Conservation (phyloP, 1,284 basidiomycete genomes). For the Chalciporus sp. region DNA sequence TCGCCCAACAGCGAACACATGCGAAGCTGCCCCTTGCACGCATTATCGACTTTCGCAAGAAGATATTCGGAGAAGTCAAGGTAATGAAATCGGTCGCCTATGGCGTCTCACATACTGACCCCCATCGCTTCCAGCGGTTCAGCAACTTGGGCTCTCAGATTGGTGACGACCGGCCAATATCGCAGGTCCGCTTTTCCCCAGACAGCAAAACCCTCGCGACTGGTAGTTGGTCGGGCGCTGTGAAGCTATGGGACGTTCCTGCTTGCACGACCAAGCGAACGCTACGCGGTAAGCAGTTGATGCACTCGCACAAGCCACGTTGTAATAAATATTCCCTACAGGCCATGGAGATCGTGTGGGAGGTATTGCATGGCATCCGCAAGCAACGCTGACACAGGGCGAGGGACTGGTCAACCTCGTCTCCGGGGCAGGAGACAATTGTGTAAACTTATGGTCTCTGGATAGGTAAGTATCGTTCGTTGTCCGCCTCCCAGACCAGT, state of each 20-base stretch:
- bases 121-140: constrained; percentile 61
- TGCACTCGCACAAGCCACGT: background rate
- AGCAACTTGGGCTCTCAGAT: constrained; percentile 96
- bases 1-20: constrained; percentile 88
- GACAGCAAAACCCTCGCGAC: constrained; percentile 88
- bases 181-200: constrained; percentile 93
- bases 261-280: constrained; percentile 78
- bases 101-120: constrained; percentile 1
- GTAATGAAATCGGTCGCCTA: constrained; percentile 40
- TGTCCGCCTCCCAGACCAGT: constrained; percentile 1
- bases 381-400: constrained; percentile 82
- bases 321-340: constrained; percentile 30
- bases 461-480: constrained; percentile 55
- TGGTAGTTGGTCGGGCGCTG: constrained; percentile 93
- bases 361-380: constrained; percentile 97
- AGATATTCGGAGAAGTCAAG: constrained; percentile 88
- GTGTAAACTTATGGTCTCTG: constrained; percentile 88
- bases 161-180: constrained; percentile 93
- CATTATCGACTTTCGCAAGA: constrained; percentile 89
- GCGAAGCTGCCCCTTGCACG: constrained; percentile 86
- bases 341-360: constrained; percentile 92
- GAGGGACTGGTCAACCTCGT: constrained; percentile 80
- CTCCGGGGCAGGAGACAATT: constrained; percentile 88
- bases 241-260: constrained; percentile 96
- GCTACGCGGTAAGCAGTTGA: constrained; percentile 58